Percentiles rank a stretch among this genome's conserved stretches.
Evolutionary conservation across 495 filamentous ascomycete species (phyloP).

Genomic region (Podospora comata): DNA sequence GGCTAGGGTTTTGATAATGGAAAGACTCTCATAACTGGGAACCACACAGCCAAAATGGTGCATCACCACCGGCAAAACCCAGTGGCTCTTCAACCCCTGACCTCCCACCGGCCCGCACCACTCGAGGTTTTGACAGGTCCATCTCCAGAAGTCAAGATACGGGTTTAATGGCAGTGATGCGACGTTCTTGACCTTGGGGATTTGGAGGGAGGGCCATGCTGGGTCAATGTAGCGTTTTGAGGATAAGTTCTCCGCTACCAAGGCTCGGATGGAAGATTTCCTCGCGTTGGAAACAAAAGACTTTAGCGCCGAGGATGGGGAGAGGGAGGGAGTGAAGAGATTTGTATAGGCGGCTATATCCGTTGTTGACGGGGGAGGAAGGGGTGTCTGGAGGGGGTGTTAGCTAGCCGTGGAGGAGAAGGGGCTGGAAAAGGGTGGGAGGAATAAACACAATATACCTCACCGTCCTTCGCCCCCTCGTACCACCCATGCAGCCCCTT

Average conservation of each 20-base stretch:
- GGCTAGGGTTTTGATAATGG: conserved; percentile 46
- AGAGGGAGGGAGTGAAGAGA: conserved; percentile 52
- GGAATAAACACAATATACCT: conserved; percentile 16
- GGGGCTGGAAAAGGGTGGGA: background rate
- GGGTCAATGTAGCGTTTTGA: conserved; percentile 41
- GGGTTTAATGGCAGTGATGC: conserved; percentile 44
- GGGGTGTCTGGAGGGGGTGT: conserved; percentile 15
- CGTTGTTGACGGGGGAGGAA: conserved; percentile 44
- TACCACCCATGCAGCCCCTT: conserved; percentile 46
- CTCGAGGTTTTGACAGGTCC: conserved; percentile 42
- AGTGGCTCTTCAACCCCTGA: conserved; percentile 38
- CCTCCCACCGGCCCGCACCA: conserved; percentile 50
- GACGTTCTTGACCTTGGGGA: background rate
- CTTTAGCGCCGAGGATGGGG: conserved; percentile 51
- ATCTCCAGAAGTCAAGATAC: conserved; percentile 55
- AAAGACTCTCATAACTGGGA: conserved; percentile 54
- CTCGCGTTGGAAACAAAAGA: conserved; percentile 56
- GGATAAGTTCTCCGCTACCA: conserved; percentile 48
- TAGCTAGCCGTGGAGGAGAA: background rate
- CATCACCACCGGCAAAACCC: conserved; percentile 60
- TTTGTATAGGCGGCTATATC: conserved; percentile 58
- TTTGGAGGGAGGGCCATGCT: background rate
- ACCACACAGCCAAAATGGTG: conserved; percentile 65
- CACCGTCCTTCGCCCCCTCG: conserved; percentile 34
- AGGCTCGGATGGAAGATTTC: conserved; percentile 49